Percentiles rank a stretch among this genome's conserved stretches.
phyloP scores from a whole-genome alignment of 148 eudicot species.

The Agrostemma githago region DNA sequence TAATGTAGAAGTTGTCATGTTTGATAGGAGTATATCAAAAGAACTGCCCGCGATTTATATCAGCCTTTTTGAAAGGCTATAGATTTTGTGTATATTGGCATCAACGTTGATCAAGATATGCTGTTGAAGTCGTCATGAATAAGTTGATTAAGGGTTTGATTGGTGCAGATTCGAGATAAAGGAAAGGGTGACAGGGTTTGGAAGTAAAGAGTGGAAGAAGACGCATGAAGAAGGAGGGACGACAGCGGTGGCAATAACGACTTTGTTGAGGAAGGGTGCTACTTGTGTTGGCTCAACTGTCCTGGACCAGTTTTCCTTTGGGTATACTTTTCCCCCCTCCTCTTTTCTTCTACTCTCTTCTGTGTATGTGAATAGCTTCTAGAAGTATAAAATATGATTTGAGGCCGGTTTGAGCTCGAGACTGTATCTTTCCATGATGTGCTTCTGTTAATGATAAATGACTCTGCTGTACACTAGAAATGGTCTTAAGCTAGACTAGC shows the following conservation, averaged over 20 bases:
- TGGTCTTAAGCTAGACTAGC: not conserved
- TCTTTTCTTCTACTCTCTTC: not conserved
- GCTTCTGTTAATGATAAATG: not conserved
- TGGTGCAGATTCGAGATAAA: slow-evolving; percentile 62
- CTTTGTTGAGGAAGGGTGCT: slow-evolving; percentile 77
- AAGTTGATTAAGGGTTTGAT: not conserved
- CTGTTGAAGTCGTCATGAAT: not conserved
- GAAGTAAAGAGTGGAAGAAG: slow-evolving; percentile 73
- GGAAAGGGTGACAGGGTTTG: slow-evolving; percentile 70
- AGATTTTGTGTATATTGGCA: not conserved
- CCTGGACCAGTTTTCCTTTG: slow-evolving; percentile 69
- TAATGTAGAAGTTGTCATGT: too few relatives aligned
- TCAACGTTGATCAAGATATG: too few relatives aligned
- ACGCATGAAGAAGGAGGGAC: slow-evolving; percentile 63
- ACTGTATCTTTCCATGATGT: not conserved
- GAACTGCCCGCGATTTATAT: not conserved
- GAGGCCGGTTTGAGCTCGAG: not conserved
- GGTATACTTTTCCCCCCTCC: slow-evolving; percentile 31
- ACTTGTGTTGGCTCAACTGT: slow-evolving; percentile 82
- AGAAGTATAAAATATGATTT: not conserved
- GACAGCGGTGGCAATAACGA: slow-evolving; percentile 58
- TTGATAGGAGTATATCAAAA: not conserved
- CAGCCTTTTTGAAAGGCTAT: not conserved
- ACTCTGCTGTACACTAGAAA: not conserved
- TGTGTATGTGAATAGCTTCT: not conserved